Percentiles rank a stretch among this genome's conserved stretches.
These are phyloP conservation scores for Aspergillus sclerotiicarbonarius DNA, from an alignment of 495 filamentous ascomycete genomes.

Conservation along the genomic window DNA sequence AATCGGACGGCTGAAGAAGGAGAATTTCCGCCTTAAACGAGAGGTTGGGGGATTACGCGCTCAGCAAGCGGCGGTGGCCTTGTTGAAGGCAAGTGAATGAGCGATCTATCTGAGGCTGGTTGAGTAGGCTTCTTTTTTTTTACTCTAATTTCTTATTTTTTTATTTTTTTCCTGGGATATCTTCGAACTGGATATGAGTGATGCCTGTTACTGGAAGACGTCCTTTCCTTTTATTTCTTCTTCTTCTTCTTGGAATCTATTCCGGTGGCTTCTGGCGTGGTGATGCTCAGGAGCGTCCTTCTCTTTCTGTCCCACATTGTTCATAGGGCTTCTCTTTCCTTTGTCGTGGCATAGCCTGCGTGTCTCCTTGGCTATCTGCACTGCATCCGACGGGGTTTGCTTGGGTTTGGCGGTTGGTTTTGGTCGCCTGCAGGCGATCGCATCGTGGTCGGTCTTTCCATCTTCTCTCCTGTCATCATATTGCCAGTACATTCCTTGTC, in stretches of 20 bases:
- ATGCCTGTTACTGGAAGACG: conserved; percentile 21
- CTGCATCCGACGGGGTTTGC: background rate
- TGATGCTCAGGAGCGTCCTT: conserved; percentile 7
- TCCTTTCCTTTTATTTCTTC: conserved; percentile 19
- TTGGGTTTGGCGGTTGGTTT: conserved; percentile 2
- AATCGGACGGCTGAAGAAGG: conserved; percentile 68
- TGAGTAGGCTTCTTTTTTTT: conserved; percentile 2
- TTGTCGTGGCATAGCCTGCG: conserved; percentile 11
- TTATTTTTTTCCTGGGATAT: conserved; percentile 15
- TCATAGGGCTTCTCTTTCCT: background rate
- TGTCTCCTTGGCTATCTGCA: conserved; percentile 11
- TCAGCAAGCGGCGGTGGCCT: conserved; percentile 40
- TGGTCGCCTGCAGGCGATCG: background rate
- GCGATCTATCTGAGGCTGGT: conserved; percentile 9
- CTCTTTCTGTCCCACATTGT: background rate
- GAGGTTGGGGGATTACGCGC: conserved; percentile 53
- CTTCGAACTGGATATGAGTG: conserved; percentile 23
- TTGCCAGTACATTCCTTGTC: conserved; percentile 19
- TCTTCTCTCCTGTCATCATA: conserved; percentile 4
- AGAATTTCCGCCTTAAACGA: conserved; percentile 67
- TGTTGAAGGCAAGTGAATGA: conserved; percentile 39
- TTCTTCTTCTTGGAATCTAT: background rate
- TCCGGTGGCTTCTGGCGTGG: conserved; percentile 12
- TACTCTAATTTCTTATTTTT: conserved; percentile 6
- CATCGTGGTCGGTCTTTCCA: background rate